Evolutionary conservation across 176 grass and related monocot genomes (phyloP).

Genomic region (Ananas comosus): DNA sequence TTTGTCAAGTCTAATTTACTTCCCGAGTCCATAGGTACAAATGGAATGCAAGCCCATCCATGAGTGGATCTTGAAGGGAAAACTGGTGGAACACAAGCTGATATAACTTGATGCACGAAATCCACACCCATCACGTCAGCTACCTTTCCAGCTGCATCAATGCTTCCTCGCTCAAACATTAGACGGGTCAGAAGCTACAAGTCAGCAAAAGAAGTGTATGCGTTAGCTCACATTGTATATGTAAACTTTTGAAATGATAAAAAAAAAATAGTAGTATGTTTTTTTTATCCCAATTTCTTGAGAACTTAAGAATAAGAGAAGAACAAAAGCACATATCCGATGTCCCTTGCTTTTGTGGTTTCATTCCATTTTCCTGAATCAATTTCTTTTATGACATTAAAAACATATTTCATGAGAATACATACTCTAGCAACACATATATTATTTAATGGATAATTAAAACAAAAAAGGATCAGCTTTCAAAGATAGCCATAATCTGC

Average conservation of each 20-base stretch:
- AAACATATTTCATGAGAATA: too few relatives aligned
- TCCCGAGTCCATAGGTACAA: conserved; percentile 42
- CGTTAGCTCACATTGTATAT: background rate
- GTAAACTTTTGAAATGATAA: background rate
- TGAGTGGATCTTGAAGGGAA: conserved; percentile 74
- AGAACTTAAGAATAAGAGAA: background rate
- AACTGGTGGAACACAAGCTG: conserved; percentile 89
- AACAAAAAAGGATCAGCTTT: too few relatives aligned
- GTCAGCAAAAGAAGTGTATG: conserved; percentile 11
- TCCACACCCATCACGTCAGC: conserved; percentile 87
- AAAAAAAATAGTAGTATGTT: background rate
- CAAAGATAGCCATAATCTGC: too few relatives aligned
- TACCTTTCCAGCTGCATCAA: conserved; percentile 81
- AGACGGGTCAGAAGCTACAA: conserved; percentile 87
- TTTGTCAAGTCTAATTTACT: conserved; percentile 25
- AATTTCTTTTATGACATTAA: too few relatives aligned
- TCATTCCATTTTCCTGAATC: too few relatives aligned
- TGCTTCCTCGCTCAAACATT: conserved; percentile 85
- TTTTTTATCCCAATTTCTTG: background rate
- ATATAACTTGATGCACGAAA: conserved; percentile 95
- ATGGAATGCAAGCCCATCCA: conserved; percentile 91
- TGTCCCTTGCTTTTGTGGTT: too few relatives aligned
- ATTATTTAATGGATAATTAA: too few relatives aligned
- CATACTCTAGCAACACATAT: too few relatives aligned
- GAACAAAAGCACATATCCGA: too few relatives aligned